Evolutionary conservation across 2,329 filamentous ascomycete genomes (phyloP), one percentile per base, ranked within the genome.

Genomic region (Arthrobotrys entomopaga): DNA sequence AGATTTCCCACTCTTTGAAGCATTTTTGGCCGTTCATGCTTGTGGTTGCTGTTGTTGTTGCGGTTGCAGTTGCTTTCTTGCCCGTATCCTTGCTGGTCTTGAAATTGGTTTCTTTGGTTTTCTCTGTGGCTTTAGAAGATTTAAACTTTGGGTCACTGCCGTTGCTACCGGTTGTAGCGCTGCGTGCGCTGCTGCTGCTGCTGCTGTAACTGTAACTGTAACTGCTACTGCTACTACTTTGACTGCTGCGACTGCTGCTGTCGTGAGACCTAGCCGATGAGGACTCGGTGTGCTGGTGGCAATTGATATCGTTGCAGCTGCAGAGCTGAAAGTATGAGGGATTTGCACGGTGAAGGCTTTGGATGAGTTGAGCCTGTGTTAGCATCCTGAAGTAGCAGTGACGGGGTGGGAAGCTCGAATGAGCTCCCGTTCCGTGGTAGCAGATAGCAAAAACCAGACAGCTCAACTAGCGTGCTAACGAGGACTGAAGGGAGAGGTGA

Each of bases 241-340:
- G 40, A 16, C 19, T 15, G 20, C 22, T 22, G 22, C 11, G 29
- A n/a, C 11, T 16, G 52, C 8, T 20, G 8, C 42, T 46, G 42
- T 19, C 42, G 42, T 46, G 42, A 5, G 19, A 53, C 7, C 19
- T 26, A n/a, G 49, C 7, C 2, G 49, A 20, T 6, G 52, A 38
- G n/a, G 52, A 56, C 34, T 59, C 40, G 8, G 20, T 57, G 34
- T 48, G 22, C 3, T 19, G 22, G 19, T 59, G 56, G 56, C 56
- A 48, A 22, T 22, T 16, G 13, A 34, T 15, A 20, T 59, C 24
- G 13, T 11, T 34, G 20, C 42, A 59, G 56, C 40, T n/a, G 56
- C 42, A 59, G n/a, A 59, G 40, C 40, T 59, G 56, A 10, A 59
- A 48, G 56, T 59, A 48, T 2, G 56, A 42, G 7, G 29, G 29